Percentiles rank a stretch among this genome's conserved stretches.
phyloP scores from a whole-genome alignment of 2,329 filamentous ascomycete genomes.

The Alternaria rosae region DNA sequence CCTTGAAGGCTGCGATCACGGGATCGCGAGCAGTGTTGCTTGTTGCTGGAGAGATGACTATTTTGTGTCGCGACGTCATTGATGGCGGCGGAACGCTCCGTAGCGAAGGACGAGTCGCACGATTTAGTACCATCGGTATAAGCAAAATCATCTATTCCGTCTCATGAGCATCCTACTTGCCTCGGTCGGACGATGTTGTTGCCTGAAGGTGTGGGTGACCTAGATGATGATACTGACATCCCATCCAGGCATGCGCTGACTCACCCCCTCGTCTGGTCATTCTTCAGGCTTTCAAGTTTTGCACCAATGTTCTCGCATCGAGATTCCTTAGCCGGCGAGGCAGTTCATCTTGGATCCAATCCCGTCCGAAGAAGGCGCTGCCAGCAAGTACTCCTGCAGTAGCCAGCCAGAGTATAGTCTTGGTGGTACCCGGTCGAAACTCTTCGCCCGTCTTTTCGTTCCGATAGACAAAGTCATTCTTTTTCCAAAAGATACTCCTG shows the following conservation, averaged over 20 bases:
- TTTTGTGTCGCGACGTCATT: background rate
- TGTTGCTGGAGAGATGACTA: background rate
- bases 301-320: constrained; percentile 6
- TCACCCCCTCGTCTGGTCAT: background rate
- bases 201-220: background rate
- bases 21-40: background rate
- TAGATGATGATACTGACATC: background rate
- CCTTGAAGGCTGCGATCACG: background rate
- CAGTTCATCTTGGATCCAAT: constrained; percentile 24
- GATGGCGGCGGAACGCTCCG: background rate
- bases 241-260: background rate
- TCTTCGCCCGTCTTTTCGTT: constrained; percentile 29
- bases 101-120: background rate
- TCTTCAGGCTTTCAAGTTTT: constrained; percentile 2
- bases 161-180: background rate
- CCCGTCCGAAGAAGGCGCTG: constrained; percentile 22
- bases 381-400: constrained; percentile 15
- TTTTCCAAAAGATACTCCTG: constrained; percentile 56
- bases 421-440: constrained; percentile 20
- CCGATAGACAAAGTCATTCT: constrained; percentile 49
- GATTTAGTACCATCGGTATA: background rate
- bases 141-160: background rate
- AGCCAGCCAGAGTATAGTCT: constrained; percentile 15
- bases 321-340: constrained; percentile 17
- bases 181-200: background rate